A percentile compares a stretch with the other conserved stretches of the same genome.
Evolutionary conservation across 345 rosid genomes (phyloP).

Genomic region (Moricandia arvensis): DNA sequence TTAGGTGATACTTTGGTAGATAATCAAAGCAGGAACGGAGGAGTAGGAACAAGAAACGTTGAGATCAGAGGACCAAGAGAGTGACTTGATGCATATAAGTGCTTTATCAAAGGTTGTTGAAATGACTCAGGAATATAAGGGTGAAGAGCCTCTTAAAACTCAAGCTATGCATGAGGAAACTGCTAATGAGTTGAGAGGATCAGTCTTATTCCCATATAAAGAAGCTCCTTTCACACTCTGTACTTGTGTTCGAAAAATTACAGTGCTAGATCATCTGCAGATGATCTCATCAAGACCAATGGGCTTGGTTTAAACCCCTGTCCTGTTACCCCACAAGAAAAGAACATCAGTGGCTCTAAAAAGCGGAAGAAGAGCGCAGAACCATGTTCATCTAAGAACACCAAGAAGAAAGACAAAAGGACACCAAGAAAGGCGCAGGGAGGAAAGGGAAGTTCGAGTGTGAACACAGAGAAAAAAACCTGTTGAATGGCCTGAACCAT

Average conservation of each 20-base stretch:
- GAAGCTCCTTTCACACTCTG: constrained; percentile 35
- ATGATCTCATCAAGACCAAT: constrained; percentile 15
- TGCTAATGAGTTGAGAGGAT: constrained; percentile 27
- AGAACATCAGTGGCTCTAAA: constrained; percentile 11
- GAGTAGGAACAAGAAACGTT: constrained; percentile 15
- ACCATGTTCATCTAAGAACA: constrained; percentile 20
- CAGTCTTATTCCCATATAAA: constrained; percentile 21
- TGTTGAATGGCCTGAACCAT: constrained; percentile 46
- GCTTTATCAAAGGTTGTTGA: neutral
- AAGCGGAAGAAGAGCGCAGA: constrained; percentile 1
- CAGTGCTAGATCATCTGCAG: constrained; percentile 23
- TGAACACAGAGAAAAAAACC: neutral
- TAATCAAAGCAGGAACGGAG: constrained; percentile 14
- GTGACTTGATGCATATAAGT: neutral
- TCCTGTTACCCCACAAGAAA: neutral
- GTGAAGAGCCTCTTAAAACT: constrained; percentile 17
- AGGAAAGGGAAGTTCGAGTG: constrained; percentile 18
- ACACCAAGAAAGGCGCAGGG: neutral
- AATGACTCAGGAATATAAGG: constrained; percentile 26
- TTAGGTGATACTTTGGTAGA: constrained; percentile 32
- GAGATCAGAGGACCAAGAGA: constrained; percentile 35
- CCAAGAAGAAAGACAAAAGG: constrained; percentile 18
- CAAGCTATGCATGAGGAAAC: constrained; percentile 17
- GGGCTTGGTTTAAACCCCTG: constrained; percentile 10
- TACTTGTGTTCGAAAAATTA: neutral